These are phyloP conservation scores for Eragrostis curvula DNA, from an alignment of 176 grass and related monocot species.

Conservation along the genomic window DNA sequence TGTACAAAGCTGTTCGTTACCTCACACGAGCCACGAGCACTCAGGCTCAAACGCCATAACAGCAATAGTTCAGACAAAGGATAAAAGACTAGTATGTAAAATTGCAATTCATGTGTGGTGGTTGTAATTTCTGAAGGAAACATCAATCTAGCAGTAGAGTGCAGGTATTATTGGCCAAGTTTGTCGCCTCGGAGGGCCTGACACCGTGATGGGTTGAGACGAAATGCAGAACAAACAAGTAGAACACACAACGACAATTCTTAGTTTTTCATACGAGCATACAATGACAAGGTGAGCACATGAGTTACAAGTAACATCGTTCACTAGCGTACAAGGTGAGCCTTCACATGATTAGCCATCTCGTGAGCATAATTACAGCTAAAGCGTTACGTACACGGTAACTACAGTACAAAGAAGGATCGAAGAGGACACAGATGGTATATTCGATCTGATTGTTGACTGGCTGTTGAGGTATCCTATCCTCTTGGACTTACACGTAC, in stretches of 20 bases:
- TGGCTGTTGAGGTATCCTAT: constrained; percentile 33
- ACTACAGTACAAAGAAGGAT: constrained; percentile 26
- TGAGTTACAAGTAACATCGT: background rate
- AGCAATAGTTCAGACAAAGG: no score
- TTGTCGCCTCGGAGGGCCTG: background rate
- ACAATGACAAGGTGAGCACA: background rate
- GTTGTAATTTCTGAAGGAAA: background rate
- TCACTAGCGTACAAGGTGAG: constrained; percentile 12
- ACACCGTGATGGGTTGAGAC: background rate
- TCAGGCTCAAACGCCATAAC: no score
- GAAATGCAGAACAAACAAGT: background rate
- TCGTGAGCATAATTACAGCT: constrained; percentile 34
- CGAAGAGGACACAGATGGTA: constrained; percentile 5
- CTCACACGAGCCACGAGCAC: no score
- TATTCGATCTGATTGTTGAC: constrained; percentile 41
- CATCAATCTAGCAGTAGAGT: background rate
- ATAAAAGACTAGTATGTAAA: no score
- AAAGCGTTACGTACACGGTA: background rate
- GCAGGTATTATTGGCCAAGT: background rate
- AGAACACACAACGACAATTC: constrained; percentile 4
- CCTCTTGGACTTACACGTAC: constrained; percentile 39
- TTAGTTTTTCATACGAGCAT: no score
- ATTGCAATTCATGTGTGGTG: no score
- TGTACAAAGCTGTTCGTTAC: no score
- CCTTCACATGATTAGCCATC: constrained; percentile 30